These are phyloP conservation scores for Fusarium azukiicola DNA, from an alignment of 2,329 filamentous ascomycete species.

Conservation along the genomic window DNA sequence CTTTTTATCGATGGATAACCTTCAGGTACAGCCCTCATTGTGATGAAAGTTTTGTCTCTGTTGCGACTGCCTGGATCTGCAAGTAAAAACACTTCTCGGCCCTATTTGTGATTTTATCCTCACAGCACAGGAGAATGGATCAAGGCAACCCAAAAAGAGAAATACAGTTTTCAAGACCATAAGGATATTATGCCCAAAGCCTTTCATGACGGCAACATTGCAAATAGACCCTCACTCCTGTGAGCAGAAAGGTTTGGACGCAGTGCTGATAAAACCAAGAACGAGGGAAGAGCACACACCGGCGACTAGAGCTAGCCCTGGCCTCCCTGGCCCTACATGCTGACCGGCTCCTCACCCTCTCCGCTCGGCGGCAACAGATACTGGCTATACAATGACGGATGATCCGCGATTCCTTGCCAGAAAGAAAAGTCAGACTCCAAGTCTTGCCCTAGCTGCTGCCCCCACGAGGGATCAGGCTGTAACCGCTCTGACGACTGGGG, in stretches of 20 bases:
- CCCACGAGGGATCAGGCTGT: not conserved
- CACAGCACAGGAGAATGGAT: too few species aligned
- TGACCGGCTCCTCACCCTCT: not conserved
- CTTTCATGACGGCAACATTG: not conserved
- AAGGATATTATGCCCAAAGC: too few species aligned
- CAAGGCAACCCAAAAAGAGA: too few species aligned
- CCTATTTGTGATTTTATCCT: too few species aligned
- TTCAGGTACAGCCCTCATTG: too few species aligned
- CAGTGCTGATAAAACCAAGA: not conserved
- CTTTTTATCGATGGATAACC: too few species aligned
- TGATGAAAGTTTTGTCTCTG: too few species aligned
- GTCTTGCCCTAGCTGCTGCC: not conserved
- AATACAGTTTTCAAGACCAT: too few species aligned
- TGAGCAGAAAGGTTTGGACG: not conserved
- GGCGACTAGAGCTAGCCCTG: not conserved
- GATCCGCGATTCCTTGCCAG: constrained; percentile 10
- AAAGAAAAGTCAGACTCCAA: constrained; percentile 5
- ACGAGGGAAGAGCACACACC: not conserved
- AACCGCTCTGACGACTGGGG: constrained; percentile 1
- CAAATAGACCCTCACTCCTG: not conserved
- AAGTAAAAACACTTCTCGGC: too few species aligned
- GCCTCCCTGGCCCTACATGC: not conserved
- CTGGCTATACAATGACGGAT: not conserved
- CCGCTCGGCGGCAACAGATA: not conserved
- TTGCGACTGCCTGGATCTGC: too few species aligned